Evolutionary conservation across 768 basidiomycete species (phyloP).

Genomic region (Ramaria rubella): DNA sequence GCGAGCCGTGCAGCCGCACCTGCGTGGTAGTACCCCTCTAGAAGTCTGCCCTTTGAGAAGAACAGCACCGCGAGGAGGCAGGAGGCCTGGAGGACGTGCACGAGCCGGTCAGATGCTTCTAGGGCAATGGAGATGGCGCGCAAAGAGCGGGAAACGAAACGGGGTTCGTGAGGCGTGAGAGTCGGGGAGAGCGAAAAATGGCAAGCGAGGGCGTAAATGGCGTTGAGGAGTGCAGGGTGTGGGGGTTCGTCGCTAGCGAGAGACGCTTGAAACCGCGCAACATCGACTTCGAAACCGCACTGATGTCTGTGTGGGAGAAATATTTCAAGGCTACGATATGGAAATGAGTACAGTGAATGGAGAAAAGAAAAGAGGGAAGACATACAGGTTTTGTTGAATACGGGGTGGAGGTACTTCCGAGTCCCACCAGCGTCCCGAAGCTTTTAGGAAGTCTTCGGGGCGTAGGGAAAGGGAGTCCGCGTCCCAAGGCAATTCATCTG

Average conservation of each 20-base stretch:
- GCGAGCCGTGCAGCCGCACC: constrained; percentile 68
- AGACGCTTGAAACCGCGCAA: constrained; percentile 54
- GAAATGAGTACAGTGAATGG: constrained; percentile 3
- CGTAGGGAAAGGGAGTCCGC: neutral
- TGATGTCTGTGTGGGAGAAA: constrained; percentile 53
- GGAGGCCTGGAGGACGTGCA: constrained; percentile 64
- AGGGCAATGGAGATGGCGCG: constrained; percentile 58
- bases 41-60: constrained; percentile 48
- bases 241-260: constrained; percentile 53
- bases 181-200: constrained; percentile 68
- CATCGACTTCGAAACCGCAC: constrained; percentile 69
- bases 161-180: constrained; percentile 56
- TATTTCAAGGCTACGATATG: constrained; percentile 53
- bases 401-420: constrained; percentile 7
- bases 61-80: constrained; percentile 67
- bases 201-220: constrained; percentile 80
- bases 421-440: constrained; percentile 10
- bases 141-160: constrained; percentile 48
- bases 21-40: constrained; percentile 65
- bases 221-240: constrained; percentile 69
- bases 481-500: constrained; percentile 7
- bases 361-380: neutral
- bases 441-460: constrained; percentile 7
- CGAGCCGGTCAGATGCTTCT: constrained; percentile 51
- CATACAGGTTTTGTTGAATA: constrained; percentile 16